Conservation (phyloP, 495 filamentous ascomycete genomes). For the Letharia lupina region DNA sequence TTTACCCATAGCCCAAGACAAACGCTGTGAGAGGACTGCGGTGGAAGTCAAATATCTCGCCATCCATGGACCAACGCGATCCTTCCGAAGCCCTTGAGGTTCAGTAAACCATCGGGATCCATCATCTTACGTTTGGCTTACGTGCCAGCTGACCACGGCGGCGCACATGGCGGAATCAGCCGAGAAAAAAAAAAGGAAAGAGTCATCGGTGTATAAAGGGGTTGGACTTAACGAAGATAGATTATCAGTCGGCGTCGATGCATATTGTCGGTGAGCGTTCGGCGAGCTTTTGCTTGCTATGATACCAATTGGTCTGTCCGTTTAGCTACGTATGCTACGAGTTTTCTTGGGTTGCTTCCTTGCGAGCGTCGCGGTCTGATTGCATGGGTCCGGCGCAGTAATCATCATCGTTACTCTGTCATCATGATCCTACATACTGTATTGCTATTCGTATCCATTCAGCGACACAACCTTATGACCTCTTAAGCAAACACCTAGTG, state of each 20-base stretch:
- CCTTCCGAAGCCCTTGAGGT: not conserved
- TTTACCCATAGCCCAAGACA: conserved; percentile 11
- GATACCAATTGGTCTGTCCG: conserved; percentile 10
- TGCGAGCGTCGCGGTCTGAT: not conserved
- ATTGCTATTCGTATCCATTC: not conserved
- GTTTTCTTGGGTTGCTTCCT: not conserved
- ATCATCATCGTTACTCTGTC: not conserved
- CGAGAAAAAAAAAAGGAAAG: not conserved
- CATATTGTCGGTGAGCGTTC: not conserved
- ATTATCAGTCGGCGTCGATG: conserved; percentile 3
- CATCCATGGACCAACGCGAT: not conserved
- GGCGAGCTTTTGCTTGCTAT: conserved; percentile 8
- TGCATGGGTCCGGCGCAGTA: conserved; percentile 12
- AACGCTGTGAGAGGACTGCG: conserved; percentile 3
- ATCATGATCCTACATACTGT: conserved; percentile 2
- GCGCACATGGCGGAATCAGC: not conserved
- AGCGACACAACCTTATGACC: not conserved
- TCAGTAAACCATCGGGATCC: not conserved
- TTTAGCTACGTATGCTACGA: conserved; percentile 5
- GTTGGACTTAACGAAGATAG: conserved; percentile 7
- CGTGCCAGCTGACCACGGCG: not conserved
- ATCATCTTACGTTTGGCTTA: not conserved
- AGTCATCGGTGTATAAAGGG: conserved; percentile 1
- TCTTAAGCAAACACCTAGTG: not conserved
- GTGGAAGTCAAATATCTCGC: not conserved